A percentile compares a stretch with the other conserved stretches of the same genome.
phyloP scores from a whole-genome alignment of 441 rosid species.

The Erodium trifolium region DNA sequence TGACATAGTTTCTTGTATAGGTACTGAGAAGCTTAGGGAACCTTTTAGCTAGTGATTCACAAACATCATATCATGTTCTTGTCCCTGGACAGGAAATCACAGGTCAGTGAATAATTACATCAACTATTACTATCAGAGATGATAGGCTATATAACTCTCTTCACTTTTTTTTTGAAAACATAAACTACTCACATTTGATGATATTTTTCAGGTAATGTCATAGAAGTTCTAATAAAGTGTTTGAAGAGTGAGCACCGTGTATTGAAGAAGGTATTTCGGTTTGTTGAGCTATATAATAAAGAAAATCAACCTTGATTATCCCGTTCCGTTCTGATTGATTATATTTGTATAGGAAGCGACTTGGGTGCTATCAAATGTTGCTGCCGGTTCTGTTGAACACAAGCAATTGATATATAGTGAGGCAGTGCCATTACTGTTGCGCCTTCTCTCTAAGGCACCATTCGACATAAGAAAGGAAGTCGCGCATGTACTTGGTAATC shows the following conservation, averaged over 20 bases:
- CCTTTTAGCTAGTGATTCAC: conserved; percentile 78
- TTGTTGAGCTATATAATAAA: conserved; percentile 6
- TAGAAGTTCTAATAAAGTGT: conserved; percentile 68
- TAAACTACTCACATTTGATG: conserved; percentile 19
- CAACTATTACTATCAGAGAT: conserved; percentile 13
- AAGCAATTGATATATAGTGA: conserved; percentile 69
- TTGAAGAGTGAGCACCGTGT: conserved; percentile 88
- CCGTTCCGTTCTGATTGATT: conserved; percentile 7
- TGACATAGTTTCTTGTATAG: conserved; percentile 32
- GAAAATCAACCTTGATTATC: conserved; percentile 4
- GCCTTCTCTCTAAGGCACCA: conserved; percentile 64
- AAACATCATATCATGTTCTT: conserved; percentile 48
- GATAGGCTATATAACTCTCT: conserved; percentile 15
- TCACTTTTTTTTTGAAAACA: conserved; percentile 8
- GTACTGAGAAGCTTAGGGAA: conserved; percentile 84
- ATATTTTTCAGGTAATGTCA: conserved; percentile 44
- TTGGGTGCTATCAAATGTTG: conserved; percentile 93
- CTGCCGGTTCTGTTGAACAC: conserved; percentile 85
- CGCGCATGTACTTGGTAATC: conserved; percentile 84
- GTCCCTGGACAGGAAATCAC: conserved; percentile 56
- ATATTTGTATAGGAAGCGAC: conserved; percentile 64
- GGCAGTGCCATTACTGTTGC: conserved; percentile 54
- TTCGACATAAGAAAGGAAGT: conserved; percentile 87
- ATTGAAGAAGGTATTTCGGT: conserved; percentile 63
- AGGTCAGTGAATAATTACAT: conserved; percentile 38